Base-by-base conservation (phyloP, 176 grass and related monocot genomes). In the Phragmites australis region DNA sequence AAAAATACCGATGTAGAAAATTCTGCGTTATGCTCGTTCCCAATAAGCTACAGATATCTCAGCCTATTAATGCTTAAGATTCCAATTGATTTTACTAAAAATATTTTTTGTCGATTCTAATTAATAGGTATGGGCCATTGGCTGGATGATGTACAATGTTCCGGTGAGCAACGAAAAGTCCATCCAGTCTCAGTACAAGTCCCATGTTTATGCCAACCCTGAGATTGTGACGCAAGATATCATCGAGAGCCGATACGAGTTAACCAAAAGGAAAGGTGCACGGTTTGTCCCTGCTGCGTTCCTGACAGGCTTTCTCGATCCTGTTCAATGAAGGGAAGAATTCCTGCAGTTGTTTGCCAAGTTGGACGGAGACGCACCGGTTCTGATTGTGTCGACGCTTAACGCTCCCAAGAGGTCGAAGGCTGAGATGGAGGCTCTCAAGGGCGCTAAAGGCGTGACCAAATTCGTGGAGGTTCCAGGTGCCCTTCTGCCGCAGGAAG, bases 141-240 rank as follows among this genome's bases (percentile, higher is more conserved):
- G 93, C 64, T 89, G 88, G 92, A 91, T 99, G 90, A 93, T 96
- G 92, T 99, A 95, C 84, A 99, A 99, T 54, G 66, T 91, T 83
- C 90, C 93, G 29, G 93, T 95, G 65, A 93, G 97, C 93, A 99
- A 99, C 22, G 86, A 99, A 72, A 95, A 95, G 83, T 90, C 93
- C 19, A 99, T 99, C 47, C 65, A 93, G 84, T 99, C 97, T 3
- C 97, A 99, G 60, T 99, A 96, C 84, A 93, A 89, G 45, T 99
- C 97, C 52, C 93, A 99, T 45, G 97, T 99, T n/a, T 99, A 95
- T 6, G 90, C 93, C 61, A 89, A 96, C 73, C 87, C 96, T 31
- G 85, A 93, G 64, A 93, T 95, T 41, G 90, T 99, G 32, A 99
- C 90, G 0, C 88, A 88, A 13, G 68, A 84, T 70, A 91, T 99